Percentiles rank a stretch among this genome's conserved stretches.
These are phyloP conservation scores for Talaromyces verruculosus DNA, from an alignment of 2,329 filamentous ascomycete genomes.

Conservation along the genomic window DNA sequence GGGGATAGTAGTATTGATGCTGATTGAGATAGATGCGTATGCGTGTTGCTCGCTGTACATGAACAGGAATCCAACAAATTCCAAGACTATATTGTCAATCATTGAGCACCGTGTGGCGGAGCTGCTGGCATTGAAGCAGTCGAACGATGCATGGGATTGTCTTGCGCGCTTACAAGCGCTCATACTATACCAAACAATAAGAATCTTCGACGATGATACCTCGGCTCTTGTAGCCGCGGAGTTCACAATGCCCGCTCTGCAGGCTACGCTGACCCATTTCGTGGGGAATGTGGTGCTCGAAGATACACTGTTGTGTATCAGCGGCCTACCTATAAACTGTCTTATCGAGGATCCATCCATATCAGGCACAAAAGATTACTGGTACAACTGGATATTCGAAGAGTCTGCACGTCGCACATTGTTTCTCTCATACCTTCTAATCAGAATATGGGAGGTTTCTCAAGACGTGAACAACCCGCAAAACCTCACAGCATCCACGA, in stretches of 20 bases:
- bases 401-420: conserved; percentile 57
- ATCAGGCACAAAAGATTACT: conserved; percentile 38
- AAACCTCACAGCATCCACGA: not conserved
- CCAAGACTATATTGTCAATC: conserved; percentile 50
- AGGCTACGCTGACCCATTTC: conserved; percentile 27
- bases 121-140: conserved; percentile 40
- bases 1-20: not conserved
- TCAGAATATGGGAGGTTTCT: conserved; percentile 29
- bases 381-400: conserved; percentile 54
- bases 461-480: conserved; percentile 14
- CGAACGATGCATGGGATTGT: conserved; percentile 28
- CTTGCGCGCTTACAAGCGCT: conserved; percentile 52
- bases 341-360: conserved; percentile 29
- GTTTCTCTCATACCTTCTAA: conserved; percentile 51
- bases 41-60: conserved; percentile 56
- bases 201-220: conserved; percentile 55
- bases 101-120: conserved; percentile 50
- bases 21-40: conserved; percentile 47
- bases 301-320: conserved; percentile 17
- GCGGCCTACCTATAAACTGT: conserved; percentile 40
- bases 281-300: conserved; percentile 26
- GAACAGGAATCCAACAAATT: conserved; percentile 51
- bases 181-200: conserved; percentile 52
- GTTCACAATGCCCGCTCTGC: conserved; percentile 32
- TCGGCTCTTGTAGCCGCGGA: conserved; percentile 42